Evolutionary conservation across 495 filamentous ascomycete species (phyloP).

Genomic region (Durotheca rogersii): DNA sequence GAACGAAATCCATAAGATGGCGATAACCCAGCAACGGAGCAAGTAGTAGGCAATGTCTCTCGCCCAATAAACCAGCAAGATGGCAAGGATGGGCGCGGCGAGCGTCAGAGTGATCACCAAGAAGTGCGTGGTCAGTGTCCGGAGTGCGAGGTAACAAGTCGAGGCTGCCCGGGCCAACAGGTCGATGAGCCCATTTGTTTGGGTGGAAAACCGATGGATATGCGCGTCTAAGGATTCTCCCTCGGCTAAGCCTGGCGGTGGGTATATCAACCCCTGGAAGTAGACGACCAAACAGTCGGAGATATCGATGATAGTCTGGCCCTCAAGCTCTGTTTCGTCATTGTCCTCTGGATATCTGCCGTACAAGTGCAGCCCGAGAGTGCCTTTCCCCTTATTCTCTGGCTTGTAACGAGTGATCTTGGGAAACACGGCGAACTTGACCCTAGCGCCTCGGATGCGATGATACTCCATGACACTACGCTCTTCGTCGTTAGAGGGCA

Average conservation of each 20-base stretch:
- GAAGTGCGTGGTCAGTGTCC: constrained; percentile 8
- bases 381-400: constrained; percentile 19
- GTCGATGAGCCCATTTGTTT: not conserved
- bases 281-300: constrained; percentile 37
- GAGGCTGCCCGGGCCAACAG: not conserved
- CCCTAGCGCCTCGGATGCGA: constrained; percentile 41
- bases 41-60: not conserved
- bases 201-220: not conserved
- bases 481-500: constrained; percentile 13
- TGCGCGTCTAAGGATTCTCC: constrained; percentile 20
- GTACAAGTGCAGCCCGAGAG: too few relatives aligned
- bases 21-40: not conserved
- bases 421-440: constrained; percentile 45
- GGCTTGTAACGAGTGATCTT: constrained; percentile 38
- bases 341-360: too few relatives aligned
- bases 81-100: not conserved
- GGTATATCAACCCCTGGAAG: constrained; percentile 37
- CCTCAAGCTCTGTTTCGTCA: constrained; percentile 7
- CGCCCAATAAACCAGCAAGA: not conserved
- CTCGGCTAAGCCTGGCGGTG: not conserved
- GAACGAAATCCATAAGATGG: not conserved
- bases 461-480: constrained; percentile 12
- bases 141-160: not conserved
- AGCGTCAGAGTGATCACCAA: not conserved
- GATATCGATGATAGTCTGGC: constrained; percentile 33